Evolutionary conservation across 495 filamentous ascomycete species (phyloP).

Genomic region (Trichoderma reesei): DNA sequence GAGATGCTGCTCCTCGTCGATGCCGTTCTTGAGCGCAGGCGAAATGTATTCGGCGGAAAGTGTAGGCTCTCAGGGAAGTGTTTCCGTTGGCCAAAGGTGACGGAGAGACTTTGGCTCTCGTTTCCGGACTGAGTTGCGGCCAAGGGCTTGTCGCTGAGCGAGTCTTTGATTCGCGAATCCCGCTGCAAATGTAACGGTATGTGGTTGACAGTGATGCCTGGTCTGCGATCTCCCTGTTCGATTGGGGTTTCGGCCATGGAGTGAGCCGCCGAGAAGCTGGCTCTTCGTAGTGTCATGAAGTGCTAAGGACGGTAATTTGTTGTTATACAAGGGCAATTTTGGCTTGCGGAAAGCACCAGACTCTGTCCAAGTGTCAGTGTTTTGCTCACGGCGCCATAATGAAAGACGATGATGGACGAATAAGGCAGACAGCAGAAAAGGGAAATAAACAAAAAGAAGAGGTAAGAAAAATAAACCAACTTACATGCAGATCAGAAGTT

Average conservation of each 20-base stretch:
- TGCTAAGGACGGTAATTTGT: neutral
- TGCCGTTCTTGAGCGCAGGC: constrained; percentile 8
- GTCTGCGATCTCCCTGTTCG: constrained; percentile 2
- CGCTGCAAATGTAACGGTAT: neutral
- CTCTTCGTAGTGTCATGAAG: neutral
- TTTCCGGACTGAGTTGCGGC: neutral
- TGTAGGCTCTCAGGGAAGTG: neutral
- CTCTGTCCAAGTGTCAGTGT: neutral
- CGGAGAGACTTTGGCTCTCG: neutral
- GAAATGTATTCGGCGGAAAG: neutral
- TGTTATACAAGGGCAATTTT: neutral
- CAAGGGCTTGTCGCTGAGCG: neutral
- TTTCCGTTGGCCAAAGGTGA: neutral
- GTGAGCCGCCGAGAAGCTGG: neutral
- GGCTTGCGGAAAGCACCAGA: neutral
- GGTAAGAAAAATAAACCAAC: no score
- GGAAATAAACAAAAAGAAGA: neutral
- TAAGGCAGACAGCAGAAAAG: neutral
- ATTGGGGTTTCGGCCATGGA: neutral
- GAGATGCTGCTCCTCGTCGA: constrained; percentile 9
- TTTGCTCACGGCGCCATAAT: neutral
- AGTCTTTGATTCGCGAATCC: neutral
- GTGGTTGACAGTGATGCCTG: neutral
- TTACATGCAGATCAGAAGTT: neutral
- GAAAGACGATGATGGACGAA: neutral